Base-by-base conservation (phyloP, 495 filamentous ascomycete species). In the Clavariopsis aquatica region DNA sequence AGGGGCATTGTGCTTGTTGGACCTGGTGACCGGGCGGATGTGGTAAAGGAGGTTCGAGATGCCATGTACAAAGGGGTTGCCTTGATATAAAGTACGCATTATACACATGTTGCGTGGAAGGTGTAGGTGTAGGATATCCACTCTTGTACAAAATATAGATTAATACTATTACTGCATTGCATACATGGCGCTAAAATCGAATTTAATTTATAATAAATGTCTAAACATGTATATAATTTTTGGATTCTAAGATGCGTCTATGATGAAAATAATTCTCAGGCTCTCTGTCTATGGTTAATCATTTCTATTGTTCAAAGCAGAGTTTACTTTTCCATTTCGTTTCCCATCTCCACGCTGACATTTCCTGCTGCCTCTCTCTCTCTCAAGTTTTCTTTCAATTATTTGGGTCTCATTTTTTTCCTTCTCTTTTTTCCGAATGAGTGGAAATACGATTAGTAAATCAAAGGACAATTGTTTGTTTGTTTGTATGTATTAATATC, bases 41-140 rank as follows among this genome's bases (percentile, higher is more conserved):
- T 97, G 31, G 90, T 97, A 31, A 86, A 85, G 24, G 96, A 98
- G 79, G 92, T 98, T 23, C 89, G 88, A 74, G 91, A 96, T 74
- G 92, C 88, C 36, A 96, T 97, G 93, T 97, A 88, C 76, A 89
- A 85, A 75, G 93, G 93, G 17, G 85, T 91, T 75, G 92, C 92
- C 13, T 78, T 96, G 70, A 91, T 96, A 62, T 96, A 80, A 49
- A n/a, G 10, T 6, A n/a, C 41, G 9, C 17, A 28, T 20, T 23
- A 20, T 31, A 29, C 36, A 4, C 19, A 20, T 47, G 20, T 28
- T 2, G 26, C 26, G 9, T 15, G 7, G 19, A 23, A 57, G 2
- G 12, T 15, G 54, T 46, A 46, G 26, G 29, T 57, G 54, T 49
- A 49, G 2, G 56, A 59, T 49, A 59, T 43, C 2, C 53, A 28